phyloP scores from a whole-genome alignment of 371 early-diverging fungal genomes.

The Blakeslea trispora region DNA sequence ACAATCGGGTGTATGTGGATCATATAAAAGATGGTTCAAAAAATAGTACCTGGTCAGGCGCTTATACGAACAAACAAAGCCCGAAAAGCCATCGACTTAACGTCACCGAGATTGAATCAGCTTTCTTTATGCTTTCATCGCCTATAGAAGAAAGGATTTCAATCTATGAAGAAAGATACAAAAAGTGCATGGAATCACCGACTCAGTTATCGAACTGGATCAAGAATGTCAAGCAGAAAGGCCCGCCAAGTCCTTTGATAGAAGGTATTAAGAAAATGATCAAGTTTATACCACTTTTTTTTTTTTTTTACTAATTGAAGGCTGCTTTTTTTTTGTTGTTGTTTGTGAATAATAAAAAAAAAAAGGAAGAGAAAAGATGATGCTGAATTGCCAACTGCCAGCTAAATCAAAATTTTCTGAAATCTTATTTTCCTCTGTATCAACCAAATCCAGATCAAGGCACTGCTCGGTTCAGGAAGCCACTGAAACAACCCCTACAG shows the following conservation, averaged over 20 bases:
- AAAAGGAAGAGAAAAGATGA: conserved; percentile 1
- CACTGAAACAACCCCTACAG: background rate
- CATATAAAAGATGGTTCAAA: background rate
- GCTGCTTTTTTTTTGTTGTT: no score
- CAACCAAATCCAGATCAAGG: conserved; percentile 11
- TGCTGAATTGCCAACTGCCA: background rate
- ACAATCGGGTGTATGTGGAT: background rate
- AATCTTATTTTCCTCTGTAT: conserved; percentile 12
- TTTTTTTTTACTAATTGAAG: no score
- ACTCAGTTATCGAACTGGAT: conserved; percentile 23
- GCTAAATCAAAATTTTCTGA: conserved; percentile 14
- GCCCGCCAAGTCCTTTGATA: conserved; percentile 4
- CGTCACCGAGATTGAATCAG: background rate
- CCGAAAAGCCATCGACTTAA: background rate
- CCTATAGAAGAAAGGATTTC: conserved; percentile 17
- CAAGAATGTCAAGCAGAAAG: conserved; percentile 12
- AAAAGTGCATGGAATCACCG: conserved; percentile 10
- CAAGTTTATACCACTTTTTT: no score
- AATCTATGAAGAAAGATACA: conserved; percentile 20
- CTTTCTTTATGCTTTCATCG: background rate
- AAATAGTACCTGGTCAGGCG: conserved; percentile 14
- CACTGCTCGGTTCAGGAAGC: background rate
- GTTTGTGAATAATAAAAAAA: no score
- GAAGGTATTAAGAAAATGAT: no score
- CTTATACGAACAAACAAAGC: background rate